Conservation (phyloP, 2,329 filamentous ascomycete genomes). For the Colletotrichum euphorbiae region DNA sequence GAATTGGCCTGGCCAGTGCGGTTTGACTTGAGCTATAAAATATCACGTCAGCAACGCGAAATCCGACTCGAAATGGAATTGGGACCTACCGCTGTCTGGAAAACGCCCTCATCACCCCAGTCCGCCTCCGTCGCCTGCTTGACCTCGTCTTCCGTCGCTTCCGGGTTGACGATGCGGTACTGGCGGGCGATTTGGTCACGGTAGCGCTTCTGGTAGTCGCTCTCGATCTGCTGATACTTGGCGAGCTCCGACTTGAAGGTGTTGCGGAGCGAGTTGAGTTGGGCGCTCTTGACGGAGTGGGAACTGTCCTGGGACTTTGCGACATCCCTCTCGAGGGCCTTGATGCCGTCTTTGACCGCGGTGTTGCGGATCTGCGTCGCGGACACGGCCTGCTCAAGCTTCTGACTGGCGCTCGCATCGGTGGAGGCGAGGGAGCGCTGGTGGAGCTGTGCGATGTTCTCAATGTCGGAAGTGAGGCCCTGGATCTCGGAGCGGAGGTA, state of each 20-base stretch:
- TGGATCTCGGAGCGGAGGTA: conserved; percentile 76
- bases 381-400: conserved; percentile 75
- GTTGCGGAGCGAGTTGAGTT: conserved; percentile 76
- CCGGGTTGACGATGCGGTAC: conserved; percentile 84
- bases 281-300: conserved; percentile 75
- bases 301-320: conserved; percentile 69
- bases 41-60: neutral
- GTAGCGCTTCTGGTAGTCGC: conserved; percentile 76
- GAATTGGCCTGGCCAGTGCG: conserved; percentile 78
- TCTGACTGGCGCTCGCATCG: conserved; percentile 65
- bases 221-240: conserved; percentile 78
- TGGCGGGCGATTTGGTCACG: conserved; percentile 83
- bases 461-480: conserved; percentile 73
- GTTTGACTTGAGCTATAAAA: conserved; percentile 76
- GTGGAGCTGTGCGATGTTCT: conserved; percentile 75
- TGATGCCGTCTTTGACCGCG: conserved; percentile 83
- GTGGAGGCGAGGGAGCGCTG: conserved; percentile 77
- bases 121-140: conserved; percentile 75
- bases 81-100: conserved; percentile 79
- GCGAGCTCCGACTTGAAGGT: conserved; percentile 79
- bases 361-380: conserved; percentile 79
- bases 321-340: conserved; percentile 78
- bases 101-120: conserved; percentile 83
- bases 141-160: conserved; percentile 80
- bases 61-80: neutral